phyloP scores from a whole-genome alignment of 2,329 filamentous ascomycete genomes.

The Aspergillus neoniger region DNA sequence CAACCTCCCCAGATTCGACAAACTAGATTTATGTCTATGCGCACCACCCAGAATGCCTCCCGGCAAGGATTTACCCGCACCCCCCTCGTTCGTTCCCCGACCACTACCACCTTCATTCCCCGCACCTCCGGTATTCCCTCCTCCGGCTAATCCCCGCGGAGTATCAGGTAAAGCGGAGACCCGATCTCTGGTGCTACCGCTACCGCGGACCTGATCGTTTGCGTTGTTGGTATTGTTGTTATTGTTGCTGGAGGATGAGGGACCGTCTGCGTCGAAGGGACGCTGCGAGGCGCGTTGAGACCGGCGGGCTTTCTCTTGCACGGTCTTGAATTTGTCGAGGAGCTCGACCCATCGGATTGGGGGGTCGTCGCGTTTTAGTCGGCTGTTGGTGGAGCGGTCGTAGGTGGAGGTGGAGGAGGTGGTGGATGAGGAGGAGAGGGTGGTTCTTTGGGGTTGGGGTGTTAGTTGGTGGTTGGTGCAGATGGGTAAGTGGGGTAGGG shows the following conservation, averaged over 20 bases:
- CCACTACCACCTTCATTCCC: slow-evolving; percentile 37
- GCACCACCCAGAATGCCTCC: slow-evolving; percentile 38
- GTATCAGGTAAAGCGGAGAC: slow-evolving; percentile 31
- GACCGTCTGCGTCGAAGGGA: slow-evolving; percentile 50
- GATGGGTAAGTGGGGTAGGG: slow-evolving; percentile 16
- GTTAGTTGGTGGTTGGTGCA: not conserved
- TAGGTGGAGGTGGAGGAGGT: slow-evolving; percentile 59
- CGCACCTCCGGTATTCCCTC: slow-evolving; percentile 42
- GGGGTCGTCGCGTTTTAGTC: slow-evolving; percentile 80
- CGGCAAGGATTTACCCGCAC: slow-evolving; percentile 23
- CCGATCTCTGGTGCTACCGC: slow-evolving; percentile 9
- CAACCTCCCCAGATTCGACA: slow-evolving; percentile 70
- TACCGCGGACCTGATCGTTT: no score
- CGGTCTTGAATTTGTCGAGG: slow-evolving; percentile 88
- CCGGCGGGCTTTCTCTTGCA: slow-evolving; percentile 82
- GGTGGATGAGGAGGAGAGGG: slow-evolving; percentile 14
- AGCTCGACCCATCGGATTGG: slow-evolving; percentile 90
- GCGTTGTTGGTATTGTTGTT: no score
- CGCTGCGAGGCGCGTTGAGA: slow-evolving; percentile 58
- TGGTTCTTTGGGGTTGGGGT: slow-evolving; percentile 12
- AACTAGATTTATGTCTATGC: slow-evolving; percentile 62
- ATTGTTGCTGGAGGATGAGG: slow-evolving; percentile 31
- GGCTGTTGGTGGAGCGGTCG: slow-evolving; percentile 66
- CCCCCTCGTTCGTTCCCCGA: slow-evolving; percentile 16
- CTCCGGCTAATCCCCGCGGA: slow-evolving; percentile 30